Evolutionary conservation across 805 yeast genomes (phyloP).

Genomic region (Candida ipomoeae): DNA sequence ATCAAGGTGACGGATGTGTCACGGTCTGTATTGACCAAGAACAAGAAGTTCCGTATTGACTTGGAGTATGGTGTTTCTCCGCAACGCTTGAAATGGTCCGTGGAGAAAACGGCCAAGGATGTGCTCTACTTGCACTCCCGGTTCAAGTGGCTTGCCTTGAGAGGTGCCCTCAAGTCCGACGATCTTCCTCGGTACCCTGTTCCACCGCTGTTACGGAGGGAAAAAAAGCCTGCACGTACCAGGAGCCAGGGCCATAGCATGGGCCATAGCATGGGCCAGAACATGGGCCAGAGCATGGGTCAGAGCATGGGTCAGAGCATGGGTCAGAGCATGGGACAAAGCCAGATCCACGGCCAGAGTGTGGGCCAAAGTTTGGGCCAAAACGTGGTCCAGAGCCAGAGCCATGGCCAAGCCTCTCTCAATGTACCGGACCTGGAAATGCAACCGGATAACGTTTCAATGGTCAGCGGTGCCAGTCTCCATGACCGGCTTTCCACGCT

Average conservation of each 20-base stretch:
- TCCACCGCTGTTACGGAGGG: slow-evolving; percentile 30
- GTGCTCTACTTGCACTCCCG: slow-evolving; percentile 66
- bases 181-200: slow-evolving; percentile 45
- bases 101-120: slow-evolving; percentile 69
- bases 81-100: slow-evolving; percentile 73
- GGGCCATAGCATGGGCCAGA: not conserved
- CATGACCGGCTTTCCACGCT: slow-evolving; percentile 26
- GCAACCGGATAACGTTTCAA: slow-evolving; percentile 19
- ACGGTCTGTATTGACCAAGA: slow-evolving; percentile 34
- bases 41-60: slow-evolving; percentile 56
- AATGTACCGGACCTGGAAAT: not conserved
- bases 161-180: slow-evolving; percentile 24
- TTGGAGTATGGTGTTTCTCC: slow-evolving; percentile 89
- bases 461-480: slow-evolving; percentile 18
- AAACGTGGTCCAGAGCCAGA: not conserved
- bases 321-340: not conserved
- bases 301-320: not conserved
- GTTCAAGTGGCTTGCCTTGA: slow-evolving; percentile 42
- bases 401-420: not conserved
- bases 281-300: not conserved
- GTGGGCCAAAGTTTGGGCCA: not conserved
- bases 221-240: slow-evolving; percentile 3
- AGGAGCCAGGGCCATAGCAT: not conserved
- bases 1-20: slow-evolving; percentile 55
- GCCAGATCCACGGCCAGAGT: not conserved